phyloP scores from a whole-genome alignment of 1,284 basidiomycete species.

The Leccinum discolor region DNA sequence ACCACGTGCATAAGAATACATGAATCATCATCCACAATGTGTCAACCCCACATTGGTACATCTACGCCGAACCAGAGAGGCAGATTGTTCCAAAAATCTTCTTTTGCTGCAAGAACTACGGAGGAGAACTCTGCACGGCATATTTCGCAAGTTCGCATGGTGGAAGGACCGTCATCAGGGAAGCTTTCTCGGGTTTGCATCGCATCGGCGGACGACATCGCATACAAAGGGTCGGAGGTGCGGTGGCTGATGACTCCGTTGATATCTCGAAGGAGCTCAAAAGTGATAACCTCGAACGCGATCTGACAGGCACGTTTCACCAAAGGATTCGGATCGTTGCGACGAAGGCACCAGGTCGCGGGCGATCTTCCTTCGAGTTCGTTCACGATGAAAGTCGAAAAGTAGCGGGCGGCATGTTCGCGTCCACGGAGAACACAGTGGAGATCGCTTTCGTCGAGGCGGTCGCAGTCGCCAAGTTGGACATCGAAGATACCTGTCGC shows the following conservation, averaged over 20 bases:
- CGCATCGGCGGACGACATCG: constrained; percentile 62
- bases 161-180: constrained; percentile 39
- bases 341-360: constrained; percentile 49
- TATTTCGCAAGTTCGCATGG: constrained; percentile 62
- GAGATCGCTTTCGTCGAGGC: constrained; percentile 54
- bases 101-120: constrained; percentile 55
- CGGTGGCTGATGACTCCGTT: constrained; percentile 67
- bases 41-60: constrained; percentile 49
- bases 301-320: constrained; percentile 59
- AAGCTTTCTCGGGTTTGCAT: constrained; percentile 59
- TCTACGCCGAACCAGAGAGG: constrained; percentile 69
- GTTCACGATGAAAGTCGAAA: constrained; percentile 73
- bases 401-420: constrained; percentile 67
- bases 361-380: constrained; percentile 63
- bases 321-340: constrained; percentile 42
- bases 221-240: constrained; percentile 67
- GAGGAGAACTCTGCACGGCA: constrained; percentile 61
- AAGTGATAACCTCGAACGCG: constrained; percentile 70
- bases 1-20: constrained; percentile 19
- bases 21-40: neutral
- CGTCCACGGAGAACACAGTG: constrained; percentile 62
- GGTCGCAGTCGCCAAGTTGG: constrained; percentile 23
- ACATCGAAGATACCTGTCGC: constrained; percentile 34
- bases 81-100: constrained; percentile 63
- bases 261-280: constrained; percentile 68